Percentiles rank a stretch among this genome's conserved stretches.
Conservation (phyloP, 345 rosid species). For the Tarenaya hassleriana region DNA sequence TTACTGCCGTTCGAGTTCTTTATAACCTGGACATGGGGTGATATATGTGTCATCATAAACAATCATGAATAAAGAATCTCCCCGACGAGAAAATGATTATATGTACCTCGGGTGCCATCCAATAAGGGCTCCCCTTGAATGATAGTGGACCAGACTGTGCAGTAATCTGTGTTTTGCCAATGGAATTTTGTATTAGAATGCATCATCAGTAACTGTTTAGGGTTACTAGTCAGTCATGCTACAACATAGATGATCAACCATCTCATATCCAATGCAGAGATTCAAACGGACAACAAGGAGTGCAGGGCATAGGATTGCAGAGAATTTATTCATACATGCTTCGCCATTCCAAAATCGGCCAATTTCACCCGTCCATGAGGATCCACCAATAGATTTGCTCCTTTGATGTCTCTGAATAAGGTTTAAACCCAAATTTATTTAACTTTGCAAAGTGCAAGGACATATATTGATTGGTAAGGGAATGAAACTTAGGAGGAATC, state of each 20-base stretch:
- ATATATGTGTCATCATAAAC: constrained; percentile 13
- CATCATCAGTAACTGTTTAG: too few species aligned
- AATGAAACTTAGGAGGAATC: constrained; percentile 5
- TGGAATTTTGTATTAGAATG: background rate
- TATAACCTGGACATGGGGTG: constrained; percentile 48
- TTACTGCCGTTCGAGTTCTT: constrained; percentile 59
- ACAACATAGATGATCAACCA: too few species aligned
- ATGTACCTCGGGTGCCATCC: constrained; percentile 93
- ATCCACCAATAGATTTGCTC: constrained; percentile 79
- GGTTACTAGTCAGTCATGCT: too few species aligned
- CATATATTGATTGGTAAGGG: background rate
- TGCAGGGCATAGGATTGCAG: too few species aligned
- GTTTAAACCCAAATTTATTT: constrained; percentile 6
- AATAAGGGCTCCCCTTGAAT: constrained; percentile 81
- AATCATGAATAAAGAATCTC: constrained; percentile 2
- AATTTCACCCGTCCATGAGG: constrained; percentile 73
- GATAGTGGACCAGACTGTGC: constrained; percentile 75
- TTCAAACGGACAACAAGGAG: constrained; percentile 3
- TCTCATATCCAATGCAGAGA: background rate
- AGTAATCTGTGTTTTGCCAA: constrained; percentile 48
- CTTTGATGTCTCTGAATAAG: constrained; percentile 67
- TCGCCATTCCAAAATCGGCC: constrained; percentile 77
- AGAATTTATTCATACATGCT: constrained; percentile 42
- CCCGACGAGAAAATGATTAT: background rate
- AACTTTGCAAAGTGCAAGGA: background rate